Evolutionary conservation across 1,284 basidiomycete species (phyloP), one percentile per base, ranked within the genome.

Genomic region (Puccinia triticina): DNA sequence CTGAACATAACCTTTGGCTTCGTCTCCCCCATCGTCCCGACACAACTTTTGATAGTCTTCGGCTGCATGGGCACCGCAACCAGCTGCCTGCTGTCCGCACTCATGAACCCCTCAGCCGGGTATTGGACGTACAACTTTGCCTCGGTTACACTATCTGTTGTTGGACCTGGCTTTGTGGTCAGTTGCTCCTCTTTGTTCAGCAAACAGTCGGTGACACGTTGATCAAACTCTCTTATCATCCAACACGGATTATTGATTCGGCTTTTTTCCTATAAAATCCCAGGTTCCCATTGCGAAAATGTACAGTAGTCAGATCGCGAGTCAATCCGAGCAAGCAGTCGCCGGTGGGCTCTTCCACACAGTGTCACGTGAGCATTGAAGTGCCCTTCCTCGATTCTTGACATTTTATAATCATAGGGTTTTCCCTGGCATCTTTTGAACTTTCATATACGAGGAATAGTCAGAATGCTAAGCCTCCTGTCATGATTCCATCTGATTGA

Each of bases 91-190:
- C 48, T 81, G 4, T 73, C 79, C 16, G 67, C 69, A 18, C 18
- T 72, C 12, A 73, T 81, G 79, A 55, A 71, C 55, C 55, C 79
- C 7, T 59, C 57, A 16, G 71, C 50, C n/a, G 64, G 69, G 37
- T 81, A 81, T 81, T 81, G 79, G 79, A 59, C 34, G 3, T 81
- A 50, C 46, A 81, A 81, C 46, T 81, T 81, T 61, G 48, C 53
- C 16, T 53, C 71, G 12, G 71, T 81, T 21, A 55, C 69, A 18
- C 55, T 81, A 12, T 73, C 79, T 5, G 71, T 81, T 14, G 57
- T 81, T 26, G 79, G 79, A 37, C 67, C 79, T 32, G 79, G 72
- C 29, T 81, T 81, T 74, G 79, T 81, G 14, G 71, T 81, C 23
- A 48, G 79, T 81, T 50, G 16, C 11, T 50, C 18, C 43, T 64